Percentiles rank a stretch among this genome's conserved stretches.
Conservation (phyloP, 2,329 filamentous ascomycete genomes). For the Coleophoma eucalyptorum region DNA sequence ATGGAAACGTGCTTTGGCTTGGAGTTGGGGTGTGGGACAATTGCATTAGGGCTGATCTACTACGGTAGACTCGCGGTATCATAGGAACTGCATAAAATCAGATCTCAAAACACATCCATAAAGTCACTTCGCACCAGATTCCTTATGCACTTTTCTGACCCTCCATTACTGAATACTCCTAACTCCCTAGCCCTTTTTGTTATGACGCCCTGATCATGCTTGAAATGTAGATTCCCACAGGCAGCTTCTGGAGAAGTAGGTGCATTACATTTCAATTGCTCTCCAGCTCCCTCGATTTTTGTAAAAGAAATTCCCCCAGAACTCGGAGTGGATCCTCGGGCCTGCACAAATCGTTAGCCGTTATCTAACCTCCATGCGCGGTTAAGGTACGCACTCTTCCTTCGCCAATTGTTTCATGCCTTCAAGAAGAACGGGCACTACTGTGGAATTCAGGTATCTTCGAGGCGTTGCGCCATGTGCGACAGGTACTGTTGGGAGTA, state of each 20-base stretch:
- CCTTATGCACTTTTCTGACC: neutral
- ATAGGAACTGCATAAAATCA: slow-evolving; percentile 22
- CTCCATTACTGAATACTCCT: neutral
- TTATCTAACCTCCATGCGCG: slow-evolving; percentile 1
- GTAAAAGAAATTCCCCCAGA: slow-evolving; percentile 67
- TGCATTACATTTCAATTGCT: slow-evolving; percentile 3
- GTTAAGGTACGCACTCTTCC: slow-evolving; percentile 55
- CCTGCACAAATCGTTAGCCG: slow-evolving; percentile 30
- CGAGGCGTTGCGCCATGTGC: slow-evolving; percentile 66
- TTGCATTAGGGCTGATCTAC: slow-evolving; percentile 22
- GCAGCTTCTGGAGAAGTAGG: too few relatives aligned
- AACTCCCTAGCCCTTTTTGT: slow-evolving; percentile 5
- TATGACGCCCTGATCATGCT: neutral
- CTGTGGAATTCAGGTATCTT: slow-evolving; percentile 67
- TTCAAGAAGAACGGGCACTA: slow-evolving; percentile 46
- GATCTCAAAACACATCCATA: slow-evolving; percentile 22
- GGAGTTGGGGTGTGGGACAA: slow-evolving; percentile 24
- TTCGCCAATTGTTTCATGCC: slow-evolving; percentile 71
- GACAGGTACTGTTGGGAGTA: slow-evolving; percentile 53
- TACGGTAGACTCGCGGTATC: slow-evolving; percentile 18
- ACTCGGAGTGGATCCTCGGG: slow-evolving; percentile 66
- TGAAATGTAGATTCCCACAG: too few relatives aligned
- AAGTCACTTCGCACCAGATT: neutral
- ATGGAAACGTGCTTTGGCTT: slow-evolving; percentile 12
- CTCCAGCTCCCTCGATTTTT: slow-evolving; percentile 64